Evolutionary conservation across 108 stramenopile species (phyloP).

Genomic region (Cyclostephanos tholiformis): DNA sequence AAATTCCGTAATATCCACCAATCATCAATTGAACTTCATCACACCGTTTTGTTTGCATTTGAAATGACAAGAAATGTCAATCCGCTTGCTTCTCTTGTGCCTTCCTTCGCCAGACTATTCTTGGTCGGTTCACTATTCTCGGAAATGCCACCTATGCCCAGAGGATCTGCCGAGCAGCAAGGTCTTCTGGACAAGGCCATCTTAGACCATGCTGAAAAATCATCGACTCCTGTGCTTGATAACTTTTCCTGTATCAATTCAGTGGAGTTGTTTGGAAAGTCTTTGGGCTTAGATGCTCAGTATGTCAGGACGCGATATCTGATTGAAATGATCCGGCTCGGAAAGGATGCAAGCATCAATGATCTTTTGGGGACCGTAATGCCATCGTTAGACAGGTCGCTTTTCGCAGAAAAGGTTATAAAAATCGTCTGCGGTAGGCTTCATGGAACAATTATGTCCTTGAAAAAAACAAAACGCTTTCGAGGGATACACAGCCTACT

Average conservation of each 20-base stretch:
- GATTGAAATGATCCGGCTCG: conserved; percentile 75
- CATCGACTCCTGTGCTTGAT: conserved; percentile 52
- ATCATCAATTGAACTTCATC: conserved; percentile 64
- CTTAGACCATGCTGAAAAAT: conserved; percentile 49
- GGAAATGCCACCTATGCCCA: conserved; percentile 26
- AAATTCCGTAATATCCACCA: conserved; percentile 34
- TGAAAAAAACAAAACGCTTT: conserved; percentile 53
- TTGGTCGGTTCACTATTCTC: conserved; percentile 52
- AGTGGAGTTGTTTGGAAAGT: conserved; percentile 62
- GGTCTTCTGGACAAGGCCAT: conserved; percentile 67
- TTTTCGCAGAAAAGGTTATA: conserved; percentile 65
- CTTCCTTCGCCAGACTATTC: conserved; percentile 63
- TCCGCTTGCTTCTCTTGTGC: conserved; percentile 56
- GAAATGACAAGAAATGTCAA: conserved; percentile 54
- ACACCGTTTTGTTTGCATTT: conserved; percentile 61
- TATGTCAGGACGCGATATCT: conserved; percentile 71
- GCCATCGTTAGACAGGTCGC: conserved; percentile 43
- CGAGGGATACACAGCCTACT: conserved; percentile 64
- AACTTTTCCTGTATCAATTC: conserved; percentile 53
- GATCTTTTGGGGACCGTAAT: conserved; percentile 57
- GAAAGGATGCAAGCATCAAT: conserved; percentile 71
- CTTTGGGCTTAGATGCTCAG: conserved; percentile 63
- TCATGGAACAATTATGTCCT: conserved; percentile 45
- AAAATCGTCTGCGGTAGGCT: conserved; percentile 71
- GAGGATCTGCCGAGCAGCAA: conserved; percentile 57